Conservation (phyloP, 1,284 basidiomycete genomes). For the Austroboletus niveus region DNA sequence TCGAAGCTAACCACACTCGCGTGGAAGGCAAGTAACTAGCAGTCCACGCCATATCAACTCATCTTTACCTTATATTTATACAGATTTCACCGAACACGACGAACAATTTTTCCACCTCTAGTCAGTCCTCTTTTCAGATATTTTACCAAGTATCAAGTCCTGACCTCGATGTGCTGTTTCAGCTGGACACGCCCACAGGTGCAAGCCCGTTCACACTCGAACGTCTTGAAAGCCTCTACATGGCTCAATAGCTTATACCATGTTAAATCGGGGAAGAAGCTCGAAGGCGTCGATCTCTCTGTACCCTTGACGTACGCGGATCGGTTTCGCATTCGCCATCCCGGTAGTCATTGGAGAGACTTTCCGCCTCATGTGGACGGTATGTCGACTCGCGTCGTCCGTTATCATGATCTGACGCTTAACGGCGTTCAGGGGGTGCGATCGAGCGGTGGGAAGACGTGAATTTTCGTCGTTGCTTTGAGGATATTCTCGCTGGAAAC, state of each 20-base stretch:
- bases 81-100: conserved; percentile 54
- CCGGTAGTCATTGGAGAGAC: conserved; percentile 62
- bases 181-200: conserved; percentile 74
- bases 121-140: conserved; percentile 37
- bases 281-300: conserved; percentile 14
- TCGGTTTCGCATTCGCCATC: conserved; percentile 78
- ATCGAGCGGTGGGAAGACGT: neutral
- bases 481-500: too few species aligned
- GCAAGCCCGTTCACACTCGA: conserved; percentile 72
- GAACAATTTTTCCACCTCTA: conserved; percentile 75
- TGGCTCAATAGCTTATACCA: conserved; percentile 56
- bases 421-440: too few species aligned
- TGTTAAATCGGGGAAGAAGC: conserved; percentile 28
- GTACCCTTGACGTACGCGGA: conserved; percentile 79
- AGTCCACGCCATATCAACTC: neutral
- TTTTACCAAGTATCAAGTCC: neutral
- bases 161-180: neutral
- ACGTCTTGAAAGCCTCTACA: conserved; percentile 26
- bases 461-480: too few species aligned
- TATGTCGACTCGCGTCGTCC: conserved; percentile 19
- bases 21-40: conserved; percentile 37
- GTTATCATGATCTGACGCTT: neutral
- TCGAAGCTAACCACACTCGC: conserved; percentile 49
- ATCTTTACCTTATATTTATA: neutral
- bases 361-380: conserved; percentile 47